These are phyloP conservation scores for Puccinia polysora DNA, from an alignment of 1,284 basidiomycete species.

Conservation along the genomic window DNA sequence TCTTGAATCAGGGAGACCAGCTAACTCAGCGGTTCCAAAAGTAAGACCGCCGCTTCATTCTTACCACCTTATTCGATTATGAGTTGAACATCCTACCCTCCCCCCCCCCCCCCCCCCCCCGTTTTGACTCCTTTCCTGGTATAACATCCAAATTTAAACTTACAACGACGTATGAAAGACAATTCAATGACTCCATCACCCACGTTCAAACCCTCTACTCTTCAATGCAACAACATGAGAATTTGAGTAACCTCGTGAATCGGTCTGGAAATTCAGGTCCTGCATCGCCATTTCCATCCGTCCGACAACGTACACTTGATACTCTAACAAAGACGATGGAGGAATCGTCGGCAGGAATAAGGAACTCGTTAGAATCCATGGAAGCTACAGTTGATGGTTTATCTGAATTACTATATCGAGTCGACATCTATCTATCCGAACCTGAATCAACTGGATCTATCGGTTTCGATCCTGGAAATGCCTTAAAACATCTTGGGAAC, in stretches of 20 bases:
- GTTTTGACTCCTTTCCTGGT: not conserved
- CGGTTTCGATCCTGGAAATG: slow-evolving; percentile 24
- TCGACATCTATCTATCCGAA: slow-evolving; percentile 24
- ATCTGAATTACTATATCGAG: slow-evolving; percentile 23
- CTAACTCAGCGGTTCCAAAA: slow-evolving; percentile 40
- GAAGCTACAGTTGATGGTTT: slow-evolving; percentile 21
- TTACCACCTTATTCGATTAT: not conserved
- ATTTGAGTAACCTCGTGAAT: slow-evolving; percentile 19
- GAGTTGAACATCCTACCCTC: no score
- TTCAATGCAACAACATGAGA: slow-evolving; percentile 16
- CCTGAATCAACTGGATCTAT: slow-evolving; percentile 1
- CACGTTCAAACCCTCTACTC: slow-evolving; percentile 35
- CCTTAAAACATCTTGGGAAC: slow-evolving; percentile 31
- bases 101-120: no score
- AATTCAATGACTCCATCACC: slow-evolving; percentile 40
- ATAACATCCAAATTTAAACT: not conserved
- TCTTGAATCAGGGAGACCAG: slow-evolving; percentile 36
- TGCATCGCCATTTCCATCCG: not conserved
- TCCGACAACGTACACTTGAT: slow-evolving; percentile 24
- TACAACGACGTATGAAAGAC: slow-evolving; percentile 10
- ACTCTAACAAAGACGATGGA: slow-evolving; percentile 17
- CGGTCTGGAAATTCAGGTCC: not conserved
- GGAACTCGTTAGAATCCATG: slow-evolving; percentile 6
- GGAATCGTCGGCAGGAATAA: slow-evolving; percentile 6
- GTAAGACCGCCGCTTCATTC: slow-evolving; percentile 12